phyloP scores from a whole-genome alignment of 2,329 filamentous ascomycete species.

The Neonectria neomacrospora region DNA sequence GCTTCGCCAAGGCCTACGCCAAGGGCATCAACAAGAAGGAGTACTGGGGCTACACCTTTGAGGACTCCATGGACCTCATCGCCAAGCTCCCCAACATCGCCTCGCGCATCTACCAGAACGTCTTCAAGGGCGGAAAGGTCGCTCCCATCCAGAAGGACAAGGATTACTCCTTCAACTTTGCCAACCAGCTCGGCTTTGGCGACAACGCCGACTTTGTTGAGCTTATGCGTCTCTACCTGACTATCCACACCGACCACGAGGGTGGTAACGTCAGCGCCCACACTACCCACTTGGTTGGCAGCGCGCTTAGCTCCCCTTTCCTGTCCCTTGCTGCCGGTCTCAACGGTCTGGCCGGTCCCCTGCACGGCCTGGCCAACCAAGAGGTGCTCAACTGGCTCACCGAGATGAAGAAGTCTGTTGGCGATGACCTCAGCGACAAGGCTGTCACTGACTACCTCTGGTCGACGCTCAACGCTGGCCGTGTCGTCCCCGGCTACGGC shows the following conservation, averaged over 20 bases:
- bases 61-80: conserved; percentile 99
- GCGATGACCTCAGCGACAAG: conserved; percentile 95
- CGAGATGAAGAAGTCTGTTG: conserved; percentile 97
- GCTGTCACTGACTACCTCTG: conserved; percentile 99
- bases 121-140: conserved; percentile 99
- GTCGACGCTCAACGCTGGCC: conserved; percentile 94
- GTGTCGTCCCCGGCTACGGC: conserved; percentile 97
- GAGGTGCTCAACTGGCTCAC: conserved; percentile 99
- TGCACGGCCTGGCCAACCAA: conserved; percentile 99
- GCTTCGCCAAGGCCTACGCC: conserved; percentile 98
- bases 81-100: conserved; percentile 99
- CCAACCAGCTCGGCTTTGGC: conserved; percentile 98
- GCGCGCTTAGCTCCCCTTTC: conserved; percentile 95
- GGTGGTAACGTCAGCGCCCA: conserved; percentile 98
- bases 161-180: conserved; percentile 99
- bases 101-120: conserved; percentile 98
- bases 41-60: conserved; percentile 99
- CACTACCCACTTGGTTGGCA: conserved; percentile 98
- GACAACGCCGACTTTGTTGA: conserved; percentile 97
- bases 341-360: conserved; percentile 96
- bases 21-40: conserved; percentile 99
- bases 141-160: conserved; percentile 96
- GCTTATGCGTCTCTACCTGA: conserved; percentile 98
- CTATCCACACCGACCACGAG: conserved; percentile 99
- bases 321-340: conserved; percentile 96